Base-by-base conservation (phyloP, 2,329 filamentous ascomycete species). In the Botrytis medusae region DNA sequence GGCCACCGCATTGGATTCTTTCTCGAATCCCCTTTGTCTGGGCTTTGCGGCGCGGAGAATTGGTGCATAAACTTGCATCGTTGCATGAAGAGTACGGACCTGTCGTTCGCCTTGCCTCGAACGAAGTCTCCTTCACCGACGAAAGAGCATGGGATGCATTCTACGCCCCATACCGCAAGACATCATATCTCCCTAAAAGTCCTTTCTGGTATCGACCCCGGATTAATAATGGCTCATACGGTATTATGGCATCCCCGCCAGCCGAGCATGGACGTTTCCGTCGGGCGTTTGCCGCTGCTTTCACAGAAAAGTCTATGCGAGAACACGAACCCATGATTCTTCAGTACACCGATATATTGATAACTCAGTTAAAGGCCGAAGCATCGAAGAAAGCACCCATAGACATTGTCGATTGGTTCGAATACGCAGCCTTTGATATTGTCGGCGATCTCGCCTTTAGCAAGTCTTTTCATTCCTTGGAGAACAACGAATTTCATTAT, bases 51-150 rank as follows among this genome's bases (percentile, higher is more conserved):
- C 40, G 25, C 42, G 61, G 61, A 63, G 14, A 22, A 63, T 63
- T 18, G 9, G 40, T 63, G 16, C 14, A 29, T 40, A 40, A 63
- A 63, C 40, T 44, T 63, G 25, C 40, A 29, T 25, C 34, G 48
- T 44, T 75, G 61, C 81, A 82, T 64, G 70, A 76, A n/a, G 72
- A 76, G 57, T 82, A 83, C 59, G 81, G 82, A 14, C 76, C 77
- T 18, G 72, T 81, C 4, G 77, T 84, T 6, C 79, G 81, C 8
- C 74, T 83, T 14, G 76, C 79, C 1, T 81, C 81, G 0, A 79
- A 81, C 32, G 79, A 82, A 74, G 77, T 83, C 7, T 78, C 79
- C 72, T 82, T 83, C 75, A n/a, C n/a, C 37, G 22, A 70, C 4
- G 68, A 70, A 34, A 22, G 10, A 34, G 68, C 68, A 14, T 70